Evolutionary conservation across 345 rosid genomes (phyloP).

Genomic region (Acer negundo): DNA sequence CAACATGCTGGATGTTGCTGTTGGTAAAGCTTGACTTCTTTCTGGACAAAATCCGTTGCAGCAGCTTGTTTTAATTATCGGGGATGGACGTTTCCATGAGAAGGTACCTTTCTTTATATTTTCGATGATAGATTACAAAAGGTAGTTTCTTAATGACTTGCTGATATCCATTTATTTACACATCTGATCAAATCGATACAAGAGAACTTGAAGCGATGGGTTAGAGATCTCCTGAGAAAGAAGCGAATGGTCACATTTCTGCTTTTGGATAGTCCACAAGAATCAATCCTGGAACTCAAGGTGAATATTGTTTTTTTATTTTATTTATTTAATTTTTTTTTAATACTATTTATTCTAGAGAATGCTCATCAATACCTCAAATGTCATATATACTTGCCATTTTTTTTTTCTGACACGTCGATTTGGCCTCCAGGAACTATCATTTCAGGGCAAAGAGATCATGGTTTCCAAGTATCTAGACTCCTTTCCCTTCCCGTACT

Average conservation of each 20-base stretch:
- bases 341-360: neutral
- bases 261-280: slow-evolving; percentile 67
- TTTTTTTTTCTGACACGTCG: neutral
- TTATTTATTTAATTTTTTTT: too few relatives aligned
- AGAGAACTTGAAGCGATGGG: slow-evolving; percentile 68
- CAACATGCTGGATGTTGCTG: slow-evolving; percentile 73
- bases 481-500: slow-evolving; percentile 91
- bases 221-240: slow-evolving; percentile 67
- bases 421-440: slow-evolving; percentile 50
- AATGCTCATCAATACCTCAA: neutral
- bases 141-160: neutral
- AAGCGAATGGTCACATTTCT: slow-evolving; percentile 94
- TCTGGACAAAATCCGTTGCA: slow-evolving; percentile 93
- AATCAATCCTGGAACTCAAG: slow-evolving; percentile 68
- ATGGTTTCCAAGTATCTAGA: slow-evolving; percentile 62
- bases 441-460: slow-evolving; percentile 39
- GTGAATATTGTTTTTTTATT: slow-evolving; percentile 27
- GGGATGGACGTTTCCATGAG: slow-evolving; percentile 90
- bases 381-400: neutral
- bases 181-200: slow-evolving; percentile 24
- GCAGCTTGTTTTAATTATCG: slow-evolving; percentile 90
- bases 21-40: slow-evolving; percentile 67
- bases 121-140: neutral
- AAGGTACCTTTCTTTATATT: slow-evolving; percentile 42
- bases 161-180: neutral